Evolutionary conservation across 2,329 filamentous ascomycete genomes (phyloP).

Genomic region (Fusarium sacchari): DNA sequence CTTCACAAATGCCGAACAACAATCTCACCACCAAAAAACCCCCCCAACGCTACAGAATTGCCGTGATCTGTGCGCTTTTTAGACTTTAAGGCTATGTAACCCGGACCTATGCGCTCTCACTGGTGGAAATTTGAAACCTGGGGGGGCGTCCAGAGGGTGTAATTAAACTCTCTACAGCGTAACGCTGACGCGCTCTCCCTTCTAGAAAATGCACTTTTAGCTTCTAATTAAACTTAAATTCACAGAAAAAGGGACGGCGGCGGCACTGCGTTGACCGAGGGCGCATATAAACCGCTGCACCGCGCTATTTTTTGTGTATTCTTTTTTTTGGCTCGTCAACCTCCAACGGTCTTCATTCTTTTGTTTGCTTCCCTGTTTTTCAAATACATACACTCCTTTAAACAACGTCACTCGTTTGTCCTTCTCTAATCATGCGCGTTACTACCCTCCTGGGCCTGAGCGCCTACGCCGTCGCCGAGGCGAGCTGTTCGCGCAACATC

Average conservation of each 20-base stretch:
- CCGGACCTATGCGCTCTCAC: not conserved
- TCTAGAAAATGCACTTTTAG: not conserved
- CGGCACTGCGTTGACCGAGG: not conserved
- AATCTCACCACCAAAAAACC: not conserved
- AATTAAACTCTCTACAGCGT: conserved; percentile 11
- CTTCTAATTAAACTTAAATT: conserved; percentile 19
- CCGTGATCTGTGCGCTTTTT: conserved; percentile 16
- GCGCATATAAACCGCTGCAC: not conserved
- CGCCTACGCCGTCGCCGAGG: not conserved
- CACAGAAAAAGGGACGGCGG: not conserved
- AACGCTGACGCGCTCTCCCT: not conserved
- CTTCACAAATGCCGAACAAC: not conserved
- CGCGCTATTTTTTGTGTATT: not conserved
- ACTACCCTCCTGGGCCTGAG: not conserved
- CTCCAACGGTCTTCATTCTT: not conserved
- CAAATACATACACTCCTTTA: not conserved
- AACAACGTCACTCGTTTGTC: not conserved
- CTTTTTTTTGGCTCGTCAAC: not conserved
- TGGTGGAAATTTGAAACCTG: not conserved
- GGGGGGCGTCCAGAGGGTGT: not conserved
- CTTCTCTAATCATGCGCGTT: not conserved
- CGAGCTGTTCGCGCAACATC: conserved; percentile 43
- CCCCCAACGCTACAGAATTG: not conserved
- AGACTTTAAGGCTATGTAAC: conserved; percentile 3
- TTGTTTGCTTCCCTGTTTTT: not conserved